Evolutionary conservation across 2,329 filamentous ascomycete genomes (phyloP), one percentile per base, ranked within the genome.

Genomic region (Beauveria rudraprayagi): DNA sequence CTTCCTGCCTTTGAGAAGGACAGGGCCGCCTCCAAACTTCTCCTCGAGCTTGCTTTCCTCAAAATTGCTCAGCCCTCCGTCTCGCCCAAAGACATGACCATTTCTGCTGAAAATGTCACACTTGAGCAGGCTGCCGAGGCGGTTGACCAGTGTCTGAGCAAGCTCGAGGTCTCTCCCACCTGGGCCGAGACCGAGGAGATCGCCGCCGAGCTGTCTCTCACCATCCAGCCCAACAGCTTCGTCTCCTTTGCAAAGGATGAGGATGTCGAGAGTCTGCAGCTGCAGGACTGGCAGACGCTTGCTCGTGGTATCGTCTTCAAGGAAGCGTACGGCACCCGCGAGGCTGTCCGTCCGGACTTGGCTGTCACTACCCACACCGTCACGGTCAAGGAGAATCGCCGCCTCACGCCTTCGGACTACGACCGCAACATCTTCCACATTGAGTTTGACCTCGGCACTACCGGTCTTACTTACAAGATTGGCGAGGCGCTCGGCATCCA

Each of bases 381-480:
- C 59, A 88, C 86, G 60, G 92, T 99, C 75, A 91, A 95, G 80
- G 94, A 97, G 80, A 97, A 96, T 78, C 90, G 94, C 64, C 87
- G 94, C 65, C 83, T 99, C 60, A 99, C 94, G 0, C 94, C 94
- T 3, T 70, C 76, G 26, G 89, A 87, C 37, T 99, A 99, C 72
- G 92, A 97, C 75, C 91, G 94, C 68, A 97, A 99, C 82, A 97
- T 99, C 76, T 99, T 99, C 88, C 94, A 99, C 78, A 97, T 99
- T 65, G 94, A 99, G 77, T 99, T 99, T 70, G 94, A 97, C 71
- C 85, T 99, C 26, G 93, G 93, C 63, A 77, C 88, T 69, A 96
- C 93, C 40, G 93, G 92, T 44, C 85, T 99, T 65, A 96, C 85
- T 47, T 99, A 99, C 78, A 91, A 96, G 72, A 97, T 99, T 69